These are phyloP conservation scores for Hypoxylon sp. DNA, from an alignment of 2,329 filamentous ascomycete genomes.

Conservation along the genomic window DNA sequence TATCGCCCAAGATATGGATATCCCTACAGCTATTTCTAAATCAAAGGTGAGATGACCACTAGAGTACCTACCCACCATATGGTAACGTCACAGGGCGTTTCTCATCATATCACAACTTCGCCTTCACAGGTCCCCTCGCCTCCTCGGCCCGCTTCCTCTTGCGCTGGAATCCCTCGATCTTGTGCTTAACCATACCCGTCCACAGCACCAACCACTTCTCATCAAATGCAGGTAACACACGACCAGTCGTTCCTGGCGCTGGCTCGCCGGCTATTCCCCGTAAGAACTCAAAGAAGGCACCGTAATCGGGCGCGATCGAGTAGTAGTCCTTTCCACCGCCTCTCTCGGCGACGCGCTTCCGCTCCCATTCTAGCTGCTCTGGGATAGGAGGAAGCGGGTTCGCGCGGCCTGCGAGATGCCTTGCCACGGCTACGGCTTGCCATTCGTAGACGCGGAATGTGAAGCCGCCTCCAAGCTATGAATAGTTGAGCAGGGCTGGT, in stretches of 20 bases:
- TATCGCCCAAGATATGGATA: not conserved
- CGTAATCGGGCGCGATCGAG: conserved; percentile 52
- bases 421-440: conserved; percentile 57
- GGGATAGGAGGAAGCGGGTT: conserved; percentile 46
- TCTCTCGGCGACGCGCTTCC: conserved; percentile 49
- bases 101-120: conserved; percentile 41
- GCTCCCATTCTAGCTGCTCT: conserved; percentile 55
- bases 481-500: too few relatives aligned
- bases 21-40: not conserved
- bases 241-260: conserved; percentile 55
- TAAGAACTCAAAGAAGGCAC: conserved; percentile 59
- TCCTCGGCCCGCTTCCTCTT: conserved; percentile 52
- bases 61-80: not conserved
- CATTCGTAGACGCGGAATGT: conserved; percentile 59
- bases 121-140: conserved; percentile 36
- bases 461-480: conserved; percentile 55
- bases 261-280: conserved; percentile 61
- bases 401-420: conserved; percentile 55
- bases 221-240: conserved; percentile 60
- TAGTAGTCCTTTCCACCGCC: conserved; percentile 56
- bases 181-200: conserved; percentile 52
- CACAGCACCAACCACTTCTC: conserved; percentile 56
- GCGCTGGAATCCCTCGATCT: conserved; percentile 51
- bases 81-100: not conserved
- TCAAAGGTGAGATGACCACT: not conserved